phyloP scores from a whole-genome alignment of 306 rosid species.

The Trifolium pratense region DNA sequence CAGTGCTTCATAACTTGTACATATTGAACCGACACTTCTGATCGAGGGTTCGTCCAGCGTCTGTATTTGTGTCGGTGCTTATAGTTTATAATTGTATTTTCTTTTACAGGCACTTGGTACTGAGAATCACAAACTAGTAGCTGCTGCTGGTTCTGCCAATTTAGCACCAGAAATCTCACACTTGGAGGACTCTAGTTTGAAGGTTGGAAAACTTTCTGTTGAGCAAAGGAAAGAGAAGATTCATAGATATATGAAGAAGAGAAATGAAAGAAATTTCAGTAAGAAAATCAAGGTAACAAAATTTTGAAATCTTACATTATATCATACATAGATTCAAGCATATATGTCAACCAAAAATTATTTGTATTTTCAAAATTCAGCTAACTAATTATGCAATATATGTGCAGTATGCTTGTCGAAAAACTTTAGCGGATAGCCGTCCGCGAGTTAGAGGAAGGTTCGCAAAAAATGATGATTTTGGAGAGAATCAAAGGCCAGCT shows the following conservation, averaged over 20 bases:
- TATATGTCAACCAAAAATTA: neutral
- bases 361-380: slow-evolving; percentile 9
- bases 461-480: slow-evolving; percentile 92
- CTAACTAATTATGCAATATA: slow-evolving; percentile 32
- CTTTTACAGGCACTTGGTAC: slow-evolving; percentile 58
- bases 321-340: slow-evolving; percentile 10
- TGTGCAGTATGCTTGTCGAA: slow-evolving; percentile 94
- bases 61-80: neutral
- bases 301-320: slow-evolving; percentile 7
- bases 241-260: slow-evolving; percentile 94
- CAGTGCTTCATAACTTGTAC: neutral
- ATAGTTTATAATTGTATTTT: slow-evolving; percentile 14
- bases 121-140: slow-evolving; percentile 70
- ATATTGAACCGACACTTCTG: neutral
- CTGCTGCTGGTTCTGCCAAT: slow-evolving; percentile 65
- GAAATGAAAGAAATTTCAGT: slow-evolving; percentile 95
- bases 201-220: slow-evolving; percentile 87
- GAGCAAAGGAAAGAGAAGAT: slow-evolving; percentile 97
- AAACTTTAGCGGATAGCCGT: slow-evolving; percentile 92
- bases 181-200: slow-evolving; percentile 76
- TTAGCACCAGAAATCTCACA: slow-evolving; percentile 77
- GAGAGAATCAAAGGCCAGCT: slow-evolving; percentile 66
- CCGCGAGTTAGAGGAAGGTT: slow-evolving; percentile 98
- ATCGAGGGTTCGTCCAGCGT: neutral
- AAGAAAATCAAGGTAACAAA: slow-evolving; percentile 88